Conservation (phyloP, 345 rosid species). For the Salix arbutifolia region DNA sequence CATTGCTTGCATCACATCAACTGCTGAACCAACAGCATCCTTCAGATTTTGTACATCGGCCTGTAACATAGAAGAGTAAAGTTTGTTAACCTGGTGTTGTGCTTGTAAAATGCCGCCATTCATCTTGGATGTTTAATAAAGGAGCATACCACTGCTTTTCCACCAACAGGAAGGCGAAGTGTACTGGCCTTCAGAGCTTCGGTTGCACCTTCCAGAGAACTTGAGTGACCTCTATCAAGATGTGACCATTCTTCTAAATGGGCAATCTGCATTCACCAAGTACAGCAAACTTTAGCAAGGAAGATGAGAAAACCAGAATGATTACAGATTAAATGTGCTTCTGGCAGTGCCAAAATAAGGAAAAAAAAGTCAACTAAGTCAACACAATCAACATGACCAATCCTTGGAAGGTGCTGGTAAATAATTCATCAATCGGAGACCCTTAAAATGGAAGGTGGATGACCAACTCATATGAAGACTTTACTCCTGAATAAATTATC, state of each 20-base stretch:
- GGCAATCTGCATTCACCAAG: constrained; percentile 43
- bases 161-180: constrained; percentile 83
- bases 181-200: constrained; percentile 95
- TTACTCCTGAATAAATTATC: background rate
- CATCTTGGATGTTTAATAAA: background rate
- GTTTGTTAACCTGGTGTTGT: constrained; percentile 10
- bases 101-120: background rate
- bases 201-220: constrained; percentile 68
- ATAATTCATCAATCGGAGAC: background rate
- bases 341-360: background rate
- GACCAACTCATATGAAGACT: background rate
- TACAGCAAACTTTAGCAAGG: constrained; percentile 4
- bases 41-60: constrained; percentile 71
- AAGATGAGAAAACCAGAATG: constrained; percentile 7
- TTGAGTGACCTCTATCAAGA: constrained; percentile 64
- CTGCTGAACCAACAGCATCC: constrained; percentile 79
- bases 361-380: background rate
- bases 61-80: constrained; percentile 33
- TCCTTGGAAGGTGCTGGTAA: background rate
- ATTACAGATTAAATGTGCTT: background rate
- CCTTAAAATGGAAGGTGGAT: background rate
- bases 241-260: constrained; percentile 73
- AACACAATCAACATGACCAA: background rate
- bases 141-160: constrained; percentile 59
- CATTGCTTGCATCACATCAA: constrained; percentile 84